A percentile compares a stretch with the other conserved stretches of the same genome.
Conservation (phyloP, 345 rosid species). For the Barbarea vulgaris region DNA sequence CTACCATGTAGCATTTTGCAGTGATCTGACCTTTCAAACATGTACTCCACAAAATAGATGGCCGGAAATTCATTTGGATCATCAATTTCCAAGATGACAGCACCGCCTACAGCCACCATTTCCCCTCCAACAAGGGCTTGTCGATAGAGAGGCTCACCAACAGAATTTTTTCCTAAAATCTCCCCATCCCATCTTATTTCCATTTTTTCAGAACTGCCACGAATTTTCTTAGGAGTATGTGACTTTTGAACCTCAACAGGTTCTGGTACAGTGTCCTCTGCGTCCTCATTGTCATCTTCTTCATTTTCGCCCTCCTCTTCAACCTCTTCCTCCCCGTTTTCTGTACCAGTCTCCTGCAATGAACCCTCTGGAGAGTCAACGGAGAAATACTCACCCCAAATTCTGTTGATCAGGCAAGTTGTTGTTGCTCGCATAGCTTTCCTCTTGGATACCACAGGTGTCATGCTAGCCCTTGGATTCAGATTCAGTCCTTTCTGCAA, state of each 20-base stretch:
- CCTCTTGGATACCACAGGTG: constrained; percentile 51
- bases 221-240: constrained; percentile 33
- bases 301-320: constrained; percentile 41
- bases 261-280: constrained; percentile 10
- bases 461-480: constrained; percentile 69
- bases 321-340: constrained; percentile 49
- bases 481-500: constrained; percentile 49
- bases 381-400: constrained; percentile 86
- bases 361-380: constrained; percentile 56
- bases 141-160: constrained; percentile 53
- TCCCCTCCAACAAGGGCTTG: constrained; percentile 57
- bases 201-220: constrained; percentile 34
- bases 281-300: constrained; percentile 52
- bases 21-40: constrained; percentile 53
- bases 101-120: constrained; percentile 52
- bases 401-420: constrained; percentile 66
- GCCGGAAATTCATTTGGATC: constrained; percentile 47
- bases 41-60: constrained; percentile 65
- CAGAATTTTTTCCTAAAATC: constrained; percentile 41
- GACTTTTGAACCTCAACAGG: constrained; percentile 33
- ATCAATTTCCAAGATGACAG: constrained; percentile 47
- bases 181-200: constrained; percentile 64
- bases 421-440: constrained; percentile 58
- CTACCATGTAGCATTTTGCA: constrained; percentile 68
- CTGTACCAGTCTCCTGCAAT: constrained; percentile 42